Conservation (phyloP, 148 eudicot species). For the Pouteria glomerata region DNA sequence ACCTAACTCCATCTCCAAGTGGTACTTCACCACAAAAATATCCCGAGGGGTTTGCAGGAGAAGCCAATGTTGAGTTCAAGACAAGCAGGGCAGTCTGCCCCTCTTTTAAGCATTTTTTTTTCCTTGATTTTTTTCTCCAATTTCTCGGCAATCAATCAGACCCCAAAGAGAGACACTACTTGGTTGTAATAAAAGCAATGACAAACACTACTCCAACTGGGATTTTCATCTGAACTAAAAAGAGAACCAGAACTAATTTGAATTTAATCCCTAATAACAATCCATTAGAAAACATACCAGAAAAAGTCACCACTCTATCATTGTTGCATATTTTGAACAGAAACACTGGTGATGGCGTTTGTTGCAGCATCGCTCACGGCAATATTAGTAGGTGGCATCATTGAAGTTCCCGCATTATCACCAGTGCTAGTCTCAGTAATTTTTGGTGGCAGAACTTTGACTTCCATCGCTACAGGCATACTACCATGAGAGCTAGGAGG, state of each 20-base stretch:
- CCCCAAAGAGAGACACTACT: too few relatives aligned
- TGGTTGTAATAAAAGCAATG: too few relatives aligned
- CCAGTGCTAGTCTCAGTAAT: neutral
- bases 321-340: neutral
- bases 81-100: neutral
- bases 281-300: neutral
- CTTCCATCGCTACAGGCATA: neutral
- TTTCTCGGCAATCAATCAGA: neutral
- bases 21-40: neutral
- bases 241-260: neutral
- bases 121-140: neutral
- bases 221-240: neutral
- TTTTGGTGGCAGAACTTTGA: constrained; percentile 6
- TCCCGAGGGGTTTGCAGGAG: neutral
- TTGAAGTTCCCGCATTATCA: neutral
- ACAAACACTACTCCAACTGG: too few relatives aligned
- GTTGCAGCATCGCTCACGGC: neutral
- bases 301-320: neutral
- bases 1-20: neutral
- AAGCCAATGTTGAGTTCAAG: constrained; percentile 1
- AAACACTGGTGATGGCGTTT: neutral
- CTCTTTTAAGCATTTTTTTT: neutral
- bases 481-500: neutral
- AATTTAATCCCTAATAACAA: neutral
- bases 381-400: neutral